Base-by-base conservation (phyloP, 2,329 filamentous ascomycete genomes). In the Claviceps humidiphila region DNA sequence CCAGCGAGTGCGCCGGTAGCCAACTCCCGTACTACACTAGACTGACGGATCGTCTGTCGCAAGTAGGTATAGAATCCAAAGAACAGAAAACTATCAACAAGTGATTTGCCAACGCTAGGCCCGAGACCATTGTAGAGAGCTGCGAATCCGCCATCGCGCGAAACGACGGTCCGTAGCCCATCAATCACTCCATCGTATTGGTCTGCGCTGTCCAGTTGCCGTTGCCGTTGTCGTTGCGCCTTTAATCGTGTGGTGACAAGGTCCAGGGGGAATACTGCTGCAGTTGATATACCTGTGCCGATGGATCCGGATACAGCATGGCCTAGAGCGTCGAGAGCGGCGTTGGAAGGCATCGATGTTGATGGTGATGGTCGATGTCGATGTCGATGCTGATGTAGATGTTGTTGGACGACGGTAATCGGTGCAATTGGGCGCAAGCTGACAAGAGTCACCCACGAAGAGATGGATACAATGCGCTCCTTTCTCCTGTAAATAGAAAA, bases 171-270 rank as follows among this genome's bases (percentile, higher is more conserved):
- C 54, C 73, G 70, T 41, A 85, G 77, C 0, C 85, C 87, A 67
- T 90, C 86, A 22, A 78, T 51, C 45, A 93, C 73, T 52, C 79
- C 78, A 30, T 72, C 71, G 64, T 91, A 89, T 57, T 81, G 74
- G 17, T 62, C 54, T 3, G 59, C 58, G 14, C 67, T 69, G 39
- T 68, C 71, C 16, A 81, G 68, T 58, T 78, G 30, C 30, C 30
- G 8, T 34, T 24, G 30, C 30, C 30, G 30, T 30, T 30, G 79
- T 42, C 77, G 77, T 69, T 93, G 87, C 3, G 88, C 85, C 68
- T 94, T 89, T 47, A 95, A 76, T 30, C 89, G 80, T 26, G 89
- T 89, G 52, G 89, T 84, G 56, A 93, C 80, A 44, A 94, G 77
- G 60, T 88, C 85, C 53, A 95, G 77, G 1, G 89, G 90, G 64